phyloP scores from a whole-genome alignment of 495 filamentous ascomycete genomes.

The Corynascus novoguineensis region DNA sequence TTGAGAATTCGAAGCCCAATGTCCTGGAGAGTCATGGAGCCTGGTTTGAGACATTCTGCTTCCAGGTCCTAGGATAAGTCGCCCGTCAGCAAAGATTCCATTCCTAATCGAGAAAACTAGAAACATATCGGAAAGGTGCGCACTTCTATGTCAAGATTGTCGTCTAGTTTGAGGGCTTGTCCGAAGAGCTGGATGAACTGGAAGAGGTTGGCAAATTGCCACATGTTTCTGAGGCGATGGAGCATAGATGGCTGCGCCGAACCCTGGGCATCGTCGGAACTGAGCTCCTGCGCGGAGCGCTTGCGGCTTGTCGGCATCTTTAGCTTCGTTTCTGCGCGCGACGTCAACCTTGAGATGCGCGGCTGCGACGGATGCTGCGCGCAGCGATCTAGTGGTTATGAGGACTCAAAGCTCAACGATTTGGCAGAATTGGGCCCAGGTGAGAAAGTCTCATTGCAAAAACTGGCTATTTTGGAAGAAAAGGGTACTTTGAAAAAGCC shows the following conservation, averaged over 20 bases:
- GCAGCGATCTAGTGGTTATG: not conserved
- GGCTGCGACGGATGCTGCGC: not conserved
- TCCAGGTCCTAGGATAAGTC: constrained; percentile 69
- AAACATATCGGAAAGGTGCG: constrained; percentile 16
- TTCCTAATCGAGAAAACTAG: not conserved
- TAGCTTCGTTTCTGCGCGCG: not conserved
- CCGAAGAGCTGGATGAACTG: constrained; percentile 92
- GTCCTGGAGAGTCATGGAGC: constrained; percentile 66
- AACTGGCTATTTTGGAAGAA: not conserved
- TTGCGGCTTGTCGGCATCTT: constrained; percentile 58
- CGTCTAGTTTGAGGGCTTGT: constrained; percentile 78
- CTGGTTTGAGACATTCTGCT: constrained; percentile 73
- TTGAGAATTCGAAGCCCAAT: constrained; percentile 88
- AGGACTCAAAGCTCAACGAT: not conserved
- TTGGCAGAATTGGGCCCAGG: not conserved
- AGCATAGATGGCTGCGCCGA: constrained; percentile 46
- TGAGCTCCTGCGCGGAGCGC: constrained; percentile 65
- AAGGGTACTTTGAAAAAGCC: not conserved
- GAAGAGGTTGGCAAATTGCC: constrained; percentile 92
- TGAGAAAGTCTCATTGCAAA: not conserved
- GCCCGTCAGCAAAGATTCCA: not conserved
- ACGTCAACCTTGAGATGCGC: not conserved
- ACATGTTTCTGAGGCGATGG: constrained; percentile 72
- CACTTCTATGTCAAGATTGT: constrained; percentile 83
- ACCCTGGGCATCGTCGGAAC: constrained; percentile 24